A percentile compares a stretch with the other conserved stretches of the same genome.
phyloP scores from a whole-genome alignment of 2,329 filamentous ascomycete genomes.

The Didymella exigua region DNA sequence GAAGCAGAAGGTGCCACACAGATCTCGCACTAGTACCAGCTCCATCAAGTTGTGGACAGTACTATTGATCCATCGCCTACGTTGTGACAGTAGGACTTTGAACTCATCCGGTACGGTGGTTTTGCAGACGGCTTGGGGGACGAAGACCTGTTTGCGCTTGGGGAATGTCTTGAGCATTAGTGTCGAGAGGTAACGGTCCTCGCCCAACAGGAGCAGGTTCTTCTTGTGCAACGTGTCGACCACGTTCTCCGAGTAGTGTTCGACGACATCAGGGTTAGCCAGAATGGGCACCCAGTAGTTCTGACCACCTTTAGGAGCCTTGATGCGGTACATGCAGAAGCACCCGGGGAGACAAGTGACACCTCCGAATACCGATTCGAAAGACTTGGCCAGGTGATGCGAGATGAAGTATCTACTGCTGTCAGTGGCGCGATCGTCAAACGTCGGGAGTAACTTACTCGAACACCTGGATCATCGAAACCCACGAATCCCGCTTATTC shows the following conservation, averaged over 20 bases:
- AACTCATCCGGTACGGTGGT: slow-evolving; percentile 95
- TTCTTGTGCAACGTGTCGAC: slow-evolving; percentile 98
- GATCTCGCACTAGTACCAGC: slow-evolving; percentile 88
- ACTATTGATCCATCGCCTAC: slow-evolving; percentile 98
- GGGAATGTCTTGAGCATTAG: slow-evolving; percentile 99
- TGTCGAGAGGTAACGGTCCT: slow-evolving; percentile 94
- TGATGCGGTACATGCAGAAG: slow-evolving; percentile 99
- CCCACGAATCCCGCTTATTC: slow-evolving; percentile 94
- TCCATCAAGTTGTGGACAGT: slow-evolving; percentile 99
- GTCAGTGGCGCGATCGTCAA: slow-evolving; percentile 36
- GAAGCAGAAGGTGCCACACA: slow-evolving; percentile 99
- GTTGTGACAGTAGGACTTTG: slow-evolving; percentile 88
- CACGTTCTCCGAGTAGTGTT: slow-evolving; percentile 99
- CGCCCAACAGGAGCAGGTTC: slow-evolving; percentile 87
- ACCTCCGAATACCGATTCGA: slow-evolving; percentile 98
- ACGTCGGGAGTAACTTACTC: slow-evolving; percentile 60
- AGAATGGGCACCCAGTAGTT: slow-evolving; percentile 99
- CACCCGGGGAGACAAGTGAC: slow-evolving; percentile 97
- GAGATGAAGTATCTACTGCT: slow-evolving; percentile 83
- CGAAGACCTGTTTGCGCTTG: slow-evolving; percentile 98
- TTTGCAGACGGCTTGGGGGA: slow-evolving; percentile 98
- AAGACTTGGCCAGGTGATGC: slow-evolving; percentile 94
- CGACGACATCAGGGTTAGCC: slow-evolving; percentile 96
- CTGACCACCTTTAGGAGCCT: slow-evolving; percentile 95
- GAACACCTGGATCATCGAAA: slow-evolving; percentile 97